These are phyloP conservation scores for Colletotrichum paranaense DNA, from an alignment of 2,329 filamentous ascomycete species.

Conservation along the genomic window DNA sequence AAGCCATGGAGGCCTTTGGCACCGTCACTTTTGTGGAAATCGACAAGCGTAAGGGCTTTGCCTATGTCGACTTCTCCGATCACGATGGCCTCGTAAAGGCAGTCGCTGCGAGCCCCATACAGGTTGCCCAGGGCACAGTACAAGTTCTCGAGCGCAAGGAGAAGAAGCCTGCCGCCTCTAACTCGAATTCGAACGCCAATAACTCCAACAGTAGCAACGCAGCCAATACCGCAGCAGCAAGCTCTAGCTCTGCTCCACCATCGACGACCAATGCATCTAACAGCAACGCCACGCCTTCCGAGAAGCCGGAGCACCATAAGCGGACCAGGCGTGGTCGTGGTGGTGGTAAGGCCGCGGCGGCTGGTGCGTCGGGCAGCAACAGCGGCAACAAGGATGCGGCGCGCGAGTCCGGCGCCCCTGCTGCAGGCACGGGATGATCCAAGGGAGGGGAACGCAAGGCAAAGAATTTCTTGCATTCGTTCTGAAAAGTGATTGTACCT, in stretches of 20 bases:
- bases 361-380: constrained; percentile 22
- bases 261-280: not conserved
- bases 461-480: not conserved
- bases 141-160: constrained; percentile 88
- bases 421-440: constrained; percentile 32
- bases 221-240: constrained; percentile 13
- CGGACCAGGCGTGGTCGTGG: constrained; percentile 42
- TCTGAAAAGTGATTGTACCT: not conserved
- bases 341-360: constrained; percentile 34
- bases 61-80: constrained; percentile 89
- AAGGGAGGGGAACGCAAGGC: not conserved
- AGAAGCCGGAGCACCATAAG: constrained; percentile 38
- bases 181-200: constrained; percentile 7
- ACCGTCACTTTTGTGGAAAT: constrained; percentile 85
- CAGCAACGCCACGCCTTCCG: constrained; percentile 20
- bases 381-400: constrained; percentile 7
- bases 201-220: constrained; percentile 1
- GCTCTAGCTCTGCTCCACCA: constrained; percentile 14
- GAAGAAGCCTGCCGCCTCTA: constrained; percentile 50
- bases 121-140: constrained; percentile 86
- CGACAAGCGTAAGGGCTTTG: constrained; percentile 94
- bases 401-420: constrained; percentile 5
- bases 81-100: constrained; percentile 80
- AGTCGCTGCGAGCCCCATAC: constrained; percentile 82
- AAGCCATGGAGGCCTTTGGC: constrained; percentile 80